A percentile compares a stretch with the other conserved stretches of the same genome.
phyloP scores from a whole-genome alignment of 2,329 filamentous ascomycete species.

The Phialocephala subalpina region DNA sequence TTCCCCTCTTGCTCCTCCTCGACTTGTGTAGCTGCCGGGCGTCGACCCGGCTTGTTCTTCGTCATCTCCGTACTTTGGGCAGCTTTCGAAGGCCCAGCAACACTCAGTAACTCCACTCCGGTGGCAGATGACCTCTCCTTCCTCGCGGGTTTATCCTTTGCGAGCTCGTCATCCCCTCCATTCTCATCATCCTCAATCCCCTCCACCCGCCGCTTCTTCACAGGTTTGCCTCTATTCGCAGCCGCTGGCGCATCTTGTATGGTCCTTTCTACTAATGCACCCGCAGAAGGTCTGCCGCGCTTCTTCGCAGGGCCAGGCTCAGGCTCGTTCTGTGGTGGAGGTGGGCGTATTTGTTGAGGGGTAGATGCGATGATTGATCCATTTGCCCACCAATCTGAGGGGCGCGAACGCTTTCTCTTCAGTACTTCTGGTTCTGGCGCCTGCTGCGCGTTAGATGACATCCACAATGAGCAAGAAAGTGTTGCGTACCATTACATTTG shows the following conservation, averaged over 20 bases:
- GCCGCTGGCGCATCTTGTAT: constrained; percentile 6
- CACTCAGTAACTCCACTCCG: background rate
- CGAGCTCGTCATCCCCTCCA: constrained; percentile 1
- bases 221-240: background rate
- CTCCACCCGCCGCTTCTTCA: background rate
- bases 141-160: constrained; percentile 16
- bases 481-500: background rate
- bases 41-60: constrained; percentile 5
- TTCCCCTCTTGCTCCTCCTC: background rate
- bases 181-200: constrained; percentile 1
- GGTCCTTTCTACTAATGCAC: background rate
- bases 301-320: background rate
- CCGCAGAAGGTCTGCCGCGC: background rate
- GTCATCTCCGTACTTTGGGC: background rate
- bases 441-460: constrained; percentile 18
- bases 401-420: constrained; percentile 39
- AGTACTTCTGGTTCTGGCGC: constrained; percentile 32
- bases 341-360: constrained; percentile 23
- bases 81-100: background rate
- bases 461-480: too few relatives aligned
- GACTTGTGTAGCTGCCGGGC: background rate
- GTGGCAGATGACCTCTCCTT: constrained; percentile 13
- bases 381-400: constrained; percentile 41
- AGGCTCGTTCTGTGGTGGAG: background rate
- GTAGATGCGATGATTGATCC: constrained; percentile 14